Percentiles rank a stretch among this genome's conserved stretches.
Conservation (phyloP, 108 stramenopile species). For the Nitzschia sp. region DNA sequence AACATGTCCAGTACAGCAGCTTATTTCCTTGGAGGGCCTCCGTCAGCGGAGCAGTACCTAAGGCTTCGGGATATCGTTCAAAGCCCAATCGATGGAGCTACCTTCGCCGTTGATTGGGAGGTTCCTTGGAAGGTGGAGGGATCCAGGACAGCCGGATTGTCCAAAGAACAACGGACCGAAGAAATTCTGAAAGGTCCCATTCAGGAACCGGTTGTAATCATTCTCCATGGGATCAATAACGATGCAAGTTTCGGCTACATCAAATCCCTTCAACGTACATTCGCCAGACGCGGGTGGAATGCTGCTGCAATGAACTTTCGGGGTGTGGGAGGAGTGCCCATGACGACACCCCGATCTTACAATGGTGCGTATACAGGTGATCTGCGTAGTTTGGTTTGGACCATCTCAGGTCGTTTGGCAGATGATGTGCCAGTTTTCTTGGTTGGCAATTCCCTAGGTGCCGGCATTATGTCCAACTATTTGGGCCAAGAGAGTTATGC, state of each 20-base stretch:
- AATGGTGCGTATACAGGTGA: constrained; percentile 80
- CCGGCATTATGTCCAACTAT: constrained; percentile 83
- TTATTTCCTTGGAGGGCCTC: constrained; percentile 56
- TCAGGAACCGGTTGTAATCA: constrained; percentile 62
- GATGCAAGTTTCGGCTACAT: constrained; percentile 87
- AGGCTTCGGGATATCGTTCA: constrained; percentile 67
- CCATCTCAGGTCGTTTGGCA: constrained; percentile 52
- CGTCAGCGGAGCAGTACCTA: constrained; percentile 25
- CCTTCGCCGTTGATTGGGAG: constrained; percentile 81
- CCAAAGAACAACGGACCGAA: constrained; percentile 18
- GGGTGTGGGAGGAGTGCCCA: constrained; percentile 59
- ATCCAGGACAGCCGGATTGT: not conserved
- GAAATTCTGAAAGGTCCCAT: constrained; percentile 47
- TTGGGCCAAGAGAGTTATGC: constrained; percentile 81
- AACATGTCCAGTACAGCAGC: constrained; percentile 64
- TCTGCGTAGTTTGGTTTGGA: constrained; percentile 61
- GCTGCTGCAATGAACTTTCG: constrained; percentile 79
- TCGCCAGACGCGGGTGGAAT: constrained; percentile 76
- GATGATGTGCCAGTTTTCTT: constrained; percentile 58
- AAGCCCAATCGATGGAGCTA: constrained; percentile 69
- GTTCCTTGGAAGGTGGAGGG: constrained; percentile 31
- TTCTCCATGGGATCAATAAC: constrained; percentile 86
- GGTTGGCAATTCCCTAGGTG: constrained; percentile 76
- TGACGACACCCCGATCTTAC: constrained; percentile 73
- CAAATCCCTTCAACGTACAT: constrained; percentile 66